These are phyloP conservation scores for Prillingera fragicola DNA, from an alignment of 1,284 basidiomycete genomes.

Conservation along the genomic window DNA sequence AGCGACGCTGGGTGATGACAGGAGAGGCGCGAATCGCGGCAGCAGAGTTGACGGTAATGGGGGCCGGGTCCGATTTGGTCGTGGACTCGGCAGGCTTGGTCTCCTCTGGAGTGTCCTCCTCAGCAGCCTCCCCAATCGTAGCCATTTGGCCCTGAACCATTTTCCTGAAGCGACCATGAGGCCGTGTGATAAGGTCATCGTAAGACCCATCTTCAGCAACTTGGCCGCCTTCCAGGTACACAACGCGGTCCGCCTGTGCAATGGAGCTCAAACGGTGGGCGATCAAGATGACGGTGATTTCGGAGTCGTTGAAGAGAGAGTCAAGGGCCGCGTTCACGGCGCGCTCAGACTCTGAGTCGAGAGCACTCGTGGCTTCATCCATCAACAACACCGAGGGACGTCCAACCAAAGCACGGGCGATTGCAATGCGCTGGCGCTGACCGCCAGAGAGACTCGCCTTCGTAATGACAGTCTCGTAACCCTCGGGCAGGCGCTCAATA, in stretches of 20 bases:
- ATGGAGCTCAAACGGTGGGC: conserved; percentile 53
- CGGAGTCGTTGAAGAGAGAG: conserved; percentile 47
- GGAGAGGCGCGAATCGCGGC: too few species aligned
- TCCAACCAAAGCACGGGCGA: conserved; percentile 51
- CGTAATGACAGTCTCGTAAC: conserved; percentile 42
- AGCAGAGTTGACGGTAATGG: too few species aligned
- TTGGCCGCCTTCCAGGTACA: conserved; percentile 50
- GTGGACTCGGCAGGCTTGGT: background rate
- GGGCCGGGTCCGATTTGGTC: too few species aligned
- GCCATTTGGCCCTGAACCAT: conserved; percentile 46
- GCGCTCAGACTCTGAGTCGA: conserved; percentile 43
- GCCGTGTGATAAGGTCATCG: conserved; percentile 44
- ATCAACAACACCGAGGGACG: conserved; percentile 50
- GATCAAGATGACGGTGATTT: conserved; percentile 52
- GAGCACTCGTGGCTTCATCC: conserved; percentile 45
- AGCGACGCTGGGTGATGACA: conserved; percentile 14
- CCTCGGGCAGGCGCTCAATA: conserved; percentile 41
- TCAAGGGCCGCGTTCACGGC: conserved; percentile 49
- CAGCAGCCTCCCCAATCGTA: conserved; percentile 35
- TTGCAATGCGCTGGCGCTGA: conserved; percentile 52
- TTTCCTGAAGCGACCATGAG: conserved; percentile 42
- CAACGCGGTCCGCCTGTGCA: conserved; percentile 50
- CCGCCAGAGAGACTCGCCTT: conserved; percentile 49
- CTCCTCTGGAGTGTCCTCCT: conserved; percentile 9
- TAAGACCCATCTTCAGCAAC: conserved; percentile 51